Conservation (phyloP, 148 eudicot genomes). For the Arctostaphylos glauca region DNA sequence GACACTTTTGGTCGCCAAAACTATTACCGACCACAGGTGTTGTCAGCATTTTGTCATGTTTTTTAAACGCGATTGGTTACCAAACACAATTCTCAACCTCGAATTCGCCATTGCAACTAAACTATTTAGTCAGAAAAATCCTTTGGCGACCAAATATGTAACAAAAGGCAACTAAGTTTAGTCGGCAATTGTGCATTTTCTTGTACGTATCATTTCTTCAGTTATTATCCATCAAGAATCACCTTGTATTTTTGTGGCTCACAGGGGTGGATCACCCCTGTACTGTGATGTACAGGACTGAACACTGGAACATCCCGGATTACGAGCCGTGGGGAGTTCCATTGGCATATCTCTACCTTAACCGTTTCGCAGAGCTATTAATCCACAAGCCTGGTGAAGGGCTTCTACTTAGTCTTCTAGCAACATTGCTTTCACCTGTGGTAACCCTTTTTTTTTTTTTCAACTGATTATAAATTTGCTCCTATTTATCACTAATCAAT, state of each 20-base stretch:
- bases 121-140: no score
- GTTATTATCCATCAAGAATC: neutral
- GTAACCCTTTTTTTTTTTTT: constrained; percentile 25
- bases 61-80: no score
- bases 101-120: no score
- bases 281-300: constrained; percentile 47
- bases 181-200: no score
- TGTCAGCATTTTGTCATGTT: no score
- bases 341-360: constrained; percentile 38
- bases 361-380: constrained; percentile 58
- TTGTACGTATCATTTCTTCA: neutral
- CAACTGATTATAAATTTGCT: no score
- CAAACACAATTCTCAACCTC: no score
- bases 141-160: no score
- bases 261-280: constrained; percentile 55
- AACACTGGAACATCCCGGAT: constrained; percentile 62
- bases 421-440: constrained; percentile 58
- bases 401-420: constrained; percentile 35
- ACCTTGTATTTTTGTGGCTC: neutral
- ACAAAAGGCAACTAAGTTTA: no score
- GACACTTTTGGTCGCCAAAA: no score
- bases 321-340: constrained; percentile 47
- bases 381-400: constrained; percentile 75
- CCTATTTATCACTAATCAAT: no score
- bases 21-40: no score